Conservation (phyloP, 2,329 filamentous ascomycete genomes). For the Septoria petroselini region DNA sequence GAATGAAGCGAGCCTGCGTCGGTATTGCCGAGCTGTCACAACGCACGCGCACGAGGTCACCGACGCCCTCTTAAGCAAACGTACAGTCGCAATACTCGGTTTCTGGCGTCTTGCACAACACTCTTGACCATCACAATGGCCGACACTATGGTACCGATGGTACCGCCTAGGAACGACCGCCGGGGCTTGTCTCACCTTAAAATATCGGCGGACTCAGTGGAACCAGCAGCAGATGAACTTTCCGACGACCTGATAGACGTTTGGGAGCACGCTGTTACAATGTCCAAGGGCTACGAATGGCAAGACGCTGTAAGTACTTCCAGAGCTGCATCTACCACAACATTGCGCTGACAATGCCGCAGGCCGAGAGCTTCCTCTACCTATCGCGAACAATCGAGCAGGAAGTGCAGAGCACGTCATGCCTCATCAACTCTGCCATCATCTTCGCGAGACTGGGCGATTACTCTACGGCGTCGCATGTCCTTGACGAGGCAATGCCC, state of each 20-base stretch:
- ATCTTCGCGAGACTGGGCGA: slow-evolving; percentile 35
- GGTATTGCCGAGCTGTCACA: slow-evolving; percentile 8
- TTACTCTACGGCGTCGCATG: slow-evolving; percentile 26
- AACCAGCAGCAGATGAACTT: not conserved
- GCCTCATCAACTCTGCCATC: slow-evolving; percentile 34
- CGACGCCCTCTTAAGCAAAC: slow-evolving; percentile 3
- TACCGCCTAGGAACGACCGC: slow-evolving; percentile 3
- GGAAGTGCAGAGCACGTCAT: slow-evolving; percentile 22
- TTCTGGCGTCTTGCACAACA: slow-evolving; percentile 6
- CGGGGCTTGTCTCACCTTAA: slow-evolving; percentile 6
- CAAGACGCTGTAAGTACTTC: slow-evolving; percentile 26
- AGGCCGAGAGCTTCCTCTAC: slow-evolving; percentile 27
- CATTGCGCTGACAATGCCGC: not conserved
- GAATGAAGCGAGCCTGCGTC: slow-evolving; percentile 12
- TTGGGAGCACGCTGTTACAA: slow-evolving; percentile 37
- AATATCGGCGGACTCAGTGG: not conserved
- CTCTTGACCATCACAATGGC: slow-evolving; percentile 1
- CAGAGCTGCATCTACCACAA: not conserved
- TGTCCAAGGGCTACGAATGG: slow-evolving; percentile 37
- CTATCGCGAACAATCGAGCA: slow-evolving; percentile 25
- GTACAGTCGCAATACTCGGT: not conserved
- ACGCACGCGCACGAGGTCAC: not conserved
- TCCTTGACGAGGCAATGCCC: slow-evolving; percentile 27
- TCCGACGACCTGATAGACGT: slow-evolving; percentile 29
- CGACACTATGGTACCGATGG: slow-evolving; percentile 1